These are phyloP conservation scores for Paspalum vaginatum DNA, from an alignment of 176 grass and related monocot species.

Conservation along the genomic window DNA sequence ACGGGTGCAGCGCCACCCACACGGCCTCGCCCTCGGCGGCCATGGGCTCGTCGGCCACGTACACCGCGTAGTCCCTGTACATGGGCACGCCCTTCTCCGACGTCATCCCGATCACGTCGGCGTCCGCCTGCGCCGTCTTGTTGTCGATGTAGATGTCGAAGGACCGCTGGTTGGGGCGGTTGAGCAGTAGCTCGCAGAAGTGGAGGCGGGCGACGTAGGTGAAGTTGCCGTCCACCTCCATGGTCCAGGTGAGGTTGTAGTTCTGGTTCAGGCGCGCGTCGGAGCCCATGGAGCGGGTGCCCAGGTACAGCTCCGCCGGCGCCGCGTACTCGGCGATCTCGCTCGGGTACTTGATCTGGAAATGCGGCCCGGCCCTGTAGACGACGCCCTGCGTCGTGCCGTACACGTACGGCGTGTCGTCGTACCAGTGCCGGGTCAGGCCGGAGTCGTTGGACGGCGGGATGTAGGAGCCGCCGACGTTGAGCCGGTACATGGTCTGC, in stretches of 20 bases:
- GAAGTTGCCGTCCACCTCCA: slow-evolving; percentile 73
- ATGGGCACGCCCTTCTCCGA: slow-evolving; percentile 55
- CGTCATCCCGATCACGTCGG: slow-evolving; percentile 67
- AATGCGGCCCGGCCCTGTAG: slow-evolving; percentile 44
- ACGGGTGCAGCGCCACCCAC: slow-evolving; percentile 76
- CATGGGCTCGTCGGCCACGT: slow-evolving; percentile 39
- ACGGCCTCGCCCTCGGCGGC: slow-evolving; percentile 51
- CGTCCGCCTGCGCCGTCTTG: slow-evolving; percentile 64
- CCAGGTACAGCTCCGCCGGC: slow-evolving; percentile 57
- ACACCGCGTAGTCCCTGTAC: slow-evolving; percentile 70
- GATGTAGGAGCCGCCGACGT: slow-evolving; percentile 67
- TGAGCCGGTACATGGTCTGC: slow-evolving; percentile 81
- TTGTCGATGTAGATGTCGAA: slow-evolving; percentile 91
- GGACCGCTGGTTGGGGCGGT: slow-evolving; percentile 66
- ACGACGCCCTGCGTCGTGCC: slow-evolving; percentile 48
- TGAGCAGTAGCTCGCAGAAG: slow-evolving; percentile 75
- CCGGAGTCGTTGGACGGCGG: slow-evolving; percentile 71
- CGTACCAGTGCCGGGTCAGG: slow-evolving; percentile 65
- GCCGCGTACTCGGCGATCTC: slow-evolving; percentile 56
- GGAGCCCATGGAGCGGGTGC: slow-evolving; percentile 71
- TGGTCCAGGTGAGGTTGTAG: slow-evolving; percentile 79
- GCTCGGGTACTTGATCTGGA: slow-evolving; percentile 53
- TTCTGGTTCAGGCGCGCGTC: slow-evolving; percentile 71
- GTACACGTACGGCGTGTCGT: slow-evolving; percentile 71
- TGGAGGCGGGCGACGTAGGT: slow-evolving; percentile 79